Conservation (phyloP, 768 basidiomycete genomes). For the Hygrophorus russula region DNA sequence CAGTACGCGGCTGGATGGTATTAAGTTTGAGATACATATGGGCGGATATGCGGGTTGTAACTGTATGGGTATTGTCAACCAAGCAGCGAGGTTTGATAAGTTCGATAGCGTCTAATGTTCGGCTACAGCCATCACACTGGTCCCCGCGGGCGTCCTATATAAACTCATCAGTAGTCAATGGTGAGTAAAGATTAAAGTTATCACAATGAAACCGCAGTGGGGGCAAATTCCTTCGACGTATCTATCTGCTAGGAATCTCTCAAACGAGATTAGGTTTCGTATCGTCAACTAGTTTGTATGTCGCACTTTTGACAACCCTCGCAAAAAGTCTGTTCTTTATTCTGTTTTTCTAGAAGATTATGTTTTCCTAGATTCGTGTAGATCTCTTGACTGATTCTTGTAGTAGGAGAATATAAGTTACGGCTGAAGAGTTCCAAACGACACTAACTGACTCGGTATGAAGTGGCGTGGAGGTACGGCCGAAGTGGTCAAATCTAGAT, state of each 20-base stretch:
- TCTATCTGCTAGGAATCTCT: conserved; percentile 88
- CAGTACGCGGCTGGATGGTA: conserved; percentile 66
- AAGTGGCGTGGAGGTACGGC: conserved; percentile 80
- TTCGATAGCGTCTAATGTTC: conserved; percentile 89
- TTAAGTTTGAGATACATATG: conserved; percentile 93
- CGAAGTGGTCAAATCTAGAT: conserved; percentile 86
- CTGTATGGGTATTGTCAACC: conserved; percentile 67
- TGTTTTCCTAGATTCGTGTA: conserved; percentile 78
- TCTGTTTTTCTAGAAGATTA: conserved; percentile 66
- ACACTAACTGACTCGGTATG: conserved; percentile 80
- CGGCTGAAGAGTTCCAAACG: not conserved
- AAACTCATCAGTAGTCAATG: not conserved
- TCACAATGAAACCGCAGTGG: conserved; percentile 76
- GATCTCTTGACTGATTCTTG: conserved; percentile 83
- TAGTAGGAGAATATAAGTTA: not conserved
- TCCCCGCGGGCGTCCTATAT: conserved; percentile 89
- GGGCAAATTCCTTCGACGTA: conserved; percentile 99
- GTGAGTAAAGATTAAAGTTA: conserved; percentile 10
- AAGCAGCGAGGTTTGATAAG: conserved; percentile 93
- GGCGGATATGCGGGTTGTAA: conserved; percentile 65
- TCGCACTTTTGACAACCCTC: conserved; percentile 77
- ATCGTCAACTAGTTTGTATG: not conserved
- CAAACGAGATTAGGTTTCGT: not conserved
- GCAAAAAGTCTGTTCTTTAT: conserved; percentile 91
- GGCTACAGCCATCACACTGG: conserved; percentile 90